Evolutionary conservation across 2,329 filamentous ascomycete genomes (phyloP).

Genomic region (Phaeophleospora eucalypticola): DNA sequence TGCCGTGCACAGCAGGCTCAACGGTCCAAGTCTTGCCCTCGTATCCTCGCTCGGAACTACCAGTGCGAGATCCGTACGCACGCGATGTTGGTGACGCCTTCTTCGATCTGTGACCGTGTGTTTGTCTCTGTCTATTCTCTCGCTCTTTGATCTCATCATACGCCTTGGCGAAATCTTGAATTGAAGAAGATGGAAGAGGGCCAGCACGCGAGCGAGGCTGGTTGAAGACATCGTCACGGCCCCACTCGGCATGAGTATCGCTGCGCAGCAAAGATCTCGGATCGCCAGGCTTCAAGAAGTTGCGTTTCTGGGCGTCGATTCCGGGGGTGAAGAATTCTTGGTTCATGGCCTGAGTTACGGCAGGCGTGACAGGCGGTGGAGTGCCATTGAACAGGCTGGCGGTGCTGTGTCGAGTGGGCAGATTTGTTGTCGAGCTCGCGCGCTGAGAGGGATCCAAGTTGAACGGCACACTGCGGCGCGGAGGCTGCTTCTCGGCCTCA

Average conservation of each 20-base stretch:
- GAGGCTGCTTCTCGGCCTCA: conserved; percentile 34
- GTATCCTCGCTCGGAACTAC: conserved; percentile 48
- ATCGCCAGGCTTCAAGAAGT: conserved; percentile 49
- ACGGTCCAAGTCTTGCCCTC: conserved; percentile 78
- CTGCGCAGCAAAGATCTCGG: conserved; percentile 59
- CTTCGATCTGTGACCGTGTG: conserved; percentile 15
- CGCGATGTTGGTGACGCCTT: conserved; percentile 17
- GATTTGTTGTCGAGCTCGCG: conserved; percentile 45
- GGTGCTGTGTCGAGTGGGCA: conserved; percentile 26
- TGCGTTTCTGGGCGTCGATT: conserved; percentile 44
- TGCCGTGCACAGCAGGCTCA: conserved; percentile 82
- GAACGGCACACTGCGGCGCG: conserved; percentile 22
- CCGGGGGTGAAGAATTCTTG: conserved; percentile 45
- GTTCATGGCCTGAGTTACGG: conserved; percentile 15
- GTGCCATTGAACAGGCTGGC: conserved; percentile 38
- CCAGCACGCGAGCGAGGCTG: conserved; percentile 75
- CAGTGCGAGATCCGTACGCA: conserved; percentile 28
- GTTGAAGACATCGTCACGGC: conserved; percentile 55
- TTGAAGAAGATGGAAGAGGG: conserved; percentile 68
- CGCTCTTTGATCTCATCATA: conserved; percentile 35
- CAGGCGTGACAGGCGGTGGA: conserved; percentile 42
- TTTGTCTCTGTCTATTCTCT: conserved; percentile 11
- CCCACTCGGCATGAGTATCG: conserved; percentile 76
- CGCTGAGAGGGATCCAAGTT: conserved; percentile 19
- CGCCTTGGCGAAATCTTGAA: conserved; percentile 63